Percentiles rank a stretch among this genome's conserved stretches.
Evolutionary conservation across 2,329 filamentous ascomycete genomes (phyloP).

Genomic region (Cordyceps tenuipes): DNA sequence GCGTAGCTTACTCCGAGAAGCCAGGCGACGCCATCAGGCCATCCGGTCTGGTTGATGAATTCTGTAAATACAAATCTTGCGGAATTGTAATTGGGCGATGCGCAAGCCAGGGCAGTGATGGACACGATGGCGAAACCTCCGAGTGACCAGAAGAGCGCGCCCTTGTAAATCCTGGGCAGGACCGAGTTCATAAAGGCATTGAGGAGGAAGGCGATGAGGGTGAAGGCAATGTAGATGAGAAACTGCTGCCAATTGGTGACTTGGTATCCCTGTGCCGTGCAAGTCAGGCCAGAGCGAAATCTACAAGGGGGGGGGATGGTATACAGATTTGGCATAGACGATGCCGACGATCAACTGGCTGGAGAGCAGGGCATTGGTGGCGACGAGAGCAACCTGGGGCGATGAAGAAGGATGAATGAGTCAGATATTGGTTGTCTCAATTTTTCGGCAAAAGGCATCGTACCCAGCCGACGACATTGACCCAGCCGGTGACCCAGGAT

Average conservation of each 20-base stretch:
- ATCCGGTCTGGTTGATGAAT: conserved; percentile 25
- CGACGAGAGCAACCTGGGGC: conserved; percentile 47
- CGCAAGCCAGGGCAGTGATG: conserved; percentile 57
- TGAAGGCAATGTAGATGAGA: conserved; percentile 34
- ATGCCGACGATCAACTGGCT: conserved; percentile 59
- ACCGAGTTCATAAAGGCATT: conserved; percentile 26
- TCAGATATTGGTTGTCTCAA: neutral
- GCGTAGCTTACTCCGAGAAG: conserved; percentile 21
- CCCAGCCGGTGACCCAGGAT: conserved; percentile 42
- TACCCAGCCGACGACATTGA: conserved; percentile 58
- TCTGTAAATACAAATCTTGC: conserved; percentile 24
- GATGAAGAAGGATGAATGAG: neutral
- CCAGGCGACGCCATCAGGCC: conserved; percentile 27
- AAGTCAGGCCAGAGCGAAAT: neutral
- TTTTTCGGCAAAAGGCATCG: neutral
- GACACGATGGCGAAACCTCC: conserved; percentile 59
- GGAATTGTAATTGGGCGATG: conserved; percentile 49
- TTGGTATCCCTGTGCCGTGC: conserved; percentile 32
- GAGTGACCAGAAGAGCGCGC: conserved; percentile 63
- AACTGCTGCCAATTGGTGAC: conserved; percentile 61
- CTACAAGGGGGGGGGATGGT: neutral
- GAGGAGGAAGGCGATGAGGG: conserved; percentile 20
- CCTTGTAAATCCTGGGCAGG: conserved; percentile 45
- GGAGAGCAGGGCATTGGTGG: conserved; percentile 59
- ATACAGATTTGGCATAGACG: conserved; percentile 47